phyloP scores from a whole-genome alignment of 257 asterid genomes.

The Cinchona pubescens region DNA sequence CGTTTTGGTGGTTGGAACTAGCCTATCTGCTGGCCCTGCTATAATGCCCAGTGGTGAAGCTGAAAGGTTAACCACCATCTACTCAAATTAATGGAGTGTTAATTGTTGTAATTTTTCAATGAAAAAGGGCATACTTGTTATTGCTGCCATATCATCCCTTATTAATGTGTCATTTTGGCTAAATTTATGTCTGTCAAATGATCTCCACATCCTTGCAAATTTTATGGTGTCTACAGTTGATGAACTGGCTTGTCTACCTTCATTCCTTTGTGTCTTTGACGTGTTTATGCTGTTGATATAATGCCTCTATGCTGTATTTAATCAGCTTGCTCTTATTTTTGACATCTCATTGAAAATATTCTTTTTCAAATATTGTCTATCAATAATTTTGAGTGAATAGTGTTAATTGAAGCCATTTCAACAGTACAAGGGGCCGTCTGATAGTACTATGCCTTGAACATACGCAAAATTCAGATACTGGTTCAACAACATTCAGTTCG shows the following conservation, averaged over 20 bases:
- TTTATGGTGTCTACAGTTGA: no score
- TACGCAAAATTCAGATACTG: slow-evolving; percentile 60
- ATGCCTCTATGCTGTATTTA: neutral
- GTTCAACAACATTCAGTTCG: slow-evolving; percentile 47
- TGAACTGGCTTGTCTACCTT: neutral
- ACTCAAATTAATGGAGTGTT: neutral
- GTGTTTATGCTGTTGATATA: neutral
- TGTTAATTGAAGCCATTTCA: slow-evolving; percentile 17
- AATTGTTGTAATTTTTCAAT: neutral
- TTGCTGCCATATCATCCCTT: neutral
- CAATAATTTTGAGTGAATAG: neutral
- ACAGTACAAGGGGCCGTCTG: slow-evolving; percentile 89
- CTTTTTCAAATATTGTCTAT: neutral
- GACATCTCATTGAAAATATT: neutral
- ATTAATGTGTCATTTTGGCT: neutral
- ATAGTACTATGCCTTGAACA: slow-evolving; percentile 79
- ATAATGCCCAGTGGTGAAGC: slow-evolving; percentile 99
- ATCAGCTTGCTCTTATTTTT: neutral
- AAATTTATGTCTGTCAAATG: neutral
- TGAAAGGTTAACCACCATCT: slow-evolving; percentile 55
- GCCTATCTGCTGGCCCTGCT: slow-evolving; percentile 85
- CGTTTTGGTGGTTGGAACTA: slow-evolving; percentile 89
- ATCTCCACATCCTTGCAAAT: no score
- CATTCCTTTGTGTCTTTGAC: neutral
- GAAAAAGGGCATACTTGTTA: slow-evolving; percentile 1